Evolutionary conservation across 495 filamentous ascomycete species (phyloP), one percentile per base, ranked within the genome.

Genomic region (Penicillium malachiteum): DNA sequence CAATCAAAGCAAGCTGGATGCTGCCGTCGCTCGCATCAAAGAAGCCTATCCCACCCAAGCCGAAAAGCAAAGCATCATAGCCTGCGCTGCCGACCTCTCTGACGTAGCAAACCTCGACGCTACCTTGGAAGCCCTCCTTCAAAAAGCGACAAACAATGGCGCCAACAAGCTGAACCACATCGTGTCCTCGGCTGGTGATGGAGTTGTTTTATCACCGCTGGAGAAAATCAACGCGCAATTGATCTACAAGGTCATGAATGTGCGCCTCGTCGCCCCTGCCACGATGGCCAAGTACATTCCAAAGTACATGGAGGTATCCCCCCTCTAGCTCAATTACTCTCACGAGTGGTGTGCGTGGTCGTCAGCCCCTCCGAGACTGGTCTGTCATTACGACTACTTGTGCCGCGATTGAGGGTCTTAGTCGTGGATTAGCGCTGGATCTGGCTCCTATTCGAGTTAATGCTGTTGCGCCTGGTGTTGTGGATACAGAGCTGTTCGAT

Each of bases 371-470:
- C 0, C 72, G 72, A 1, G 75, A 74, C 6, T 86, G 81, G 81
- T 58, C 69, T 9, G 3, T 62, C 8, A 50, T 82, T 1, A 61
- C 78, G 0, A 74, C 77, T 9, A 69, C 58, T 17, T 74, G 73
- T 56, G 75, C 65, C 3, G 80, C 43, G 0, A 33, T 77, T 4
- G 66, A 69, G 26, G 79, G 78, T 21, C 67, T 86, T 41, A 67
- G 66, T 7, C 70, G 78, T 3, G 77, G 74, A 17, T 65, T 89
- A 12, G 85, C 85, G 5, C 55, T 87, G 7, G 85, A 87, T 54
- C 51, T 89, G 39, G 73, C 71, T 55, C 86, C 87, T 0, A 55
- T 87, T 3, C 69, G 87, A 7, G 83, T 87, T n/a, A 90, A 89
- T 61, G 53, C 75, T 3, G 81, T 90, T 0, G 71, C 70, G 48